A percentile compares a stretch with the other conserved stretches of the same genome.
Conservation (phyloP, 1,139 yeast species). For the Geotrichum fermentans region DNA sequence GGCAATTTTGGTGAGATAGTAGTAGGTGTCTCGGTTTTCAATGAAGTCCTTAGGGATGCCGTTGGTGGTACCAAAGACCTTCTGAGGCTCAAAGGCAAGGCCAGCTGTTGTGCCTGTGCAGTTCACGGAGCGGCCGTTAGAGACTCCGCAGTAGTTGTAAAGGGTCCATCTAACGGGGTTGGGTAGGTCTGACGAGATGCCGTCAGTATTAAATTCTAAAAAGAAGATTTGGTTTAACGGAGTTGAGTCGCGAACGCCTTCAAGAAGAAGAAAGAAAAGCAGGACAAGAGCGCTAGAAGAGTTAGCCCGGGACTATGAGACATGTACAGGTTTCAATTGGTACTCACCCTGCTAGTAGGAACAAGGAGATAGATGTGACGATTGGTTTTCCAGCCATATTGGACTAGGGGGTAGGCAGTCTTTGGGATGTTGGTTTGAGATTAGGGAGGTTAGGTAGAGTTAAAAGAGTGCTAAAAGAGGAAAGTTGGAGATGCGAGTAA, state of each 20-base stretch:
- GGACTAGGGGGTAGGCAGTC: neutral
- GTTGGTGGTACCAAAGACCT: slow-evolving; percentile 46
- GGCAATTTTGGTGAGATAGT: slow-evolving; percentile 60
- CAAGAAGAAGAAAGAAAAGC: slow-evolving; percentile 56
- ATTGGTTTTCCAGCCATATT: slow-evolving; percentile 16
- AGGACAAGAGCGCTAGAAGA: slow-evolving; percentile 46
- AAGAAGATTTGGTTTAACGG: slow-evolving; percentile 60
- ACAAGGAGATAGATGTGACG: slow-evolving; percentile 11
- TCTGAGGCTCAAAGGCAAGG: slow-evolving; percentile 61
- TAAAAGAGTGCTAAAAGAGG: neutral
- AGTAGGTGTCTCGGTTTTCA: slow-evolving; percentile 47
- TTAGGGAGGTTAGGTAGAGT: neutral
- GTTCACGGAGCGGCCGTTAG: slow-evolving; percentile 38
- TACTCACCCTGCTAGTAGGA: slow-evolving; percentile 15
- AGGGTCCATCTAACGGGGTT: slow-evolving; percentile 61
- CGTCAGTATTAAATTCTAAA: slow-evolving; percentile 62
- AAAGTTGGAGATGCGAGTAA: neutral
- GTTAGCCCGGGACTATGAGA: neutral
- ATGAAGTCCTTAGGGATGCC: slow-evolving; percentile 50
- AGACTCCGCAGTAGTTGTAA: slow-evolving; percentile 55
- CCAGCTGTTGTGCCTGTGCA: slow-evolving; percentile 53
- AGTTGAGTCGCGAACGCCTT: slow-evolving; percentile 51
- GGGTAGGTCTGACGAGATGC: slow-evolving; percentile 46
- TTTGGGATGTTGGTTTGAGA: neutral
- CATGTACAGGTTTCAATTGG: neutral